Evolutionary conservation across 306 rosid genomes (phyloP).

Genomic region (Acacia acuminata): DNA sequence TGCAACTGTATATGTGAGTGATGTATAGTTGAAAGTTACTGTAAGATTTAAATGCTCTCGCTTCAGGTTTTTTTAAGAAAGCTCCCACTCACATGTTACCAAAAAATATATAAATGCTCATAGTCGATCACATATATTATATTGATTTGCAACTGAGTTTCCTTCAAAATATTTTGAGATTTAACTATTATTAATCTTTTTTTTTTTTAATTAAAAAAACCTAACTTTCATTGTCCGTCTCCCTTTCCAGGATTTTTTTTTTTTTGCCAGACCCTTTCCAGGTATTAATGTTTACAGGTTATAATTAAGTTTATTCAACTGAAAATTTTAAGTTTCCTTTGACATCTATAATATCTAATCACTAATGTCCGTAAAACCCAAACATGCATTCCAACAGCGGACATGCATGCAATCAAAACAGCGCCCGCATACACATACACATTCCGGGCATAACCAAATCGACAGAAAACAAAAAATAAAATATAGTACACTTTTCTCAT

Average conservation of each 20-base stretch:
- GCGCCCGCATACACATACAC: not conserved
- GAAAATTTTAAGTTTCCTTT: too few relatives aligned
- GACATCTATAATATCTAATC: too few relatives aligned
- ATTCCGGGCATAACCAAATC: not conserved
- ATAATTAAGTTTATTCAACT: too few relatives aligned
- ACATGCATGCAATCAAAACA: not conserved
- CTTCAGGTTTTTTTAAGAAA: not conserved
- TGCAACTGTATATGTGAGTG: too few relatives aligned
- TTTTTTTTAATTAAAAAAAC: not conserved
- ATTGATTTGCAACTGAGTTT: not conserved
- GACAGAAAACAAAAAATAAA: not conserved
- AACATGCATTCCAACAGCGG: not conserved
- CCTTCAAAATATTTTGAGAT: not conserved
- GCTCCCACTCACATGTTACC: too few relatives aligned
- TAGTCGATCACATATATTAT: not conserved
- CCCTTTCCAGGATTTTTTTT: not conserved
- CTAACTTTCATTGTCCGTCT: not conserved
- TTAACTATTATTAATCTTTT: not conserved
- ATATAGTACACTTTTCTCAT: not conserved
- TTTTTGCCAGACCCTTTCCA: too few relatives aligned
- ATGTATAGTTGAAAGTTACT: not conserved
- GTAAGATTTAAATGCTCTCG: not conserved
- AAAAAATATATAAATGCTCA: too few relatives aligned
- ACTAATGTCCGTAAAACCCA: not conserved
- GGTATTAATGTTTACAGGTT: too few relatives aligned